A percentile compares a stretch with the other conserved stretches of the same genome.
phyloP scores from a whole-genome alignment of 768 basidiomycete species.

The Tricholoma hemisulphureum region DNA sequence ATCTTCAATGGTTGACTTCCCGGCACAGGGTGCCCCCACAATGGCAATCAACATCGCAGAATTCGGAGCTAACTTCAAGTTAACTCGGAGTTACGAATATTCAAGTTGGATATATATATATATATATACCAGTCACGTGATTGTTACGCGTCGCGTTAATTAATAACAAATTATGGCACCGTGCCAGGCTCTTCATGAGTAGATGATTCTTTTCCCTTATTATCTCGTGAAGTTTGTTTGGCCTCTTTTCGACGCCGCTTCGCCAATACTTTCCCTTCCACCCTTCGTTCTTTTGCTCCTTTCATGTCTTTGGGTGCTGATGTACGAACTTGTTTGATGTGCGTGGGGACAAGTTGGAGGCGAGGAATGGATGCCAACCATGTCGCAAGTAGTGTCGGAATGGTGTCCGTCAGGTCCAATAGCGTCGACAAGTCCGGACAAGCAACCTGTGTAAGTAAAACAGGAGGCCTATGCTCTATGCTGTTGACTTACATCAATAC shows the following conservation, averaged over 20 bases:
- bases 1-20: constrained; percentile 57
- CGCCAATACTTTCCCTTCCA: constrained; percentile 41
- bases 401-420: constrained; percentile 40
- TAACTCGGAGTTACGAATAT: no score
- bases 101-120: no score
- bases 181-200: no score
- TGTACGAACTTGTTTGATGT: constrained; percentile 79
- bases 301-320: constrained; percentile 80
- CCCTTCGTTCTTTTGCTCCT: constrained; percentile 57
- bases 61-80: no score
- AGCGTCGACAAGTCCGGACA: constrained; percentile 39
- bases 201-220: not conserved
- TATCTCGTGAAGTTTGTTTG: not conserved
- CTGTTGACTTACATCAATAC: constrained; percentile 55
- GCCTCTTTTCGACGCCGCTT: not conserved
- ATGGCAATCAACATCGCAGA: constrained; percentile 79
- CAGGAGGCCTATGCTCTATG: constrained; percentile 7
- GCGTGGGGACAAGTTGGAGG: constrained; percentile 56
- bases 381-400: constrained; percentile 59
- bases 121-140: constrained; percentile 3
- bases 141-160: constrained; percentile 14
- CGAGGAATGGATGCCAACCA: constrained; percentile 51
- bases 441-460: constrained; percentile 32
- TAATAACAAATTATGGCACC: not conserved
- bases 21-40: constrained; percentile 60